Percentiles rank a stretch among this genome's conserved stretches.
Conservation (phyloP, 805 yeast species). For the Candida pseudoglaebosa region DNA sequence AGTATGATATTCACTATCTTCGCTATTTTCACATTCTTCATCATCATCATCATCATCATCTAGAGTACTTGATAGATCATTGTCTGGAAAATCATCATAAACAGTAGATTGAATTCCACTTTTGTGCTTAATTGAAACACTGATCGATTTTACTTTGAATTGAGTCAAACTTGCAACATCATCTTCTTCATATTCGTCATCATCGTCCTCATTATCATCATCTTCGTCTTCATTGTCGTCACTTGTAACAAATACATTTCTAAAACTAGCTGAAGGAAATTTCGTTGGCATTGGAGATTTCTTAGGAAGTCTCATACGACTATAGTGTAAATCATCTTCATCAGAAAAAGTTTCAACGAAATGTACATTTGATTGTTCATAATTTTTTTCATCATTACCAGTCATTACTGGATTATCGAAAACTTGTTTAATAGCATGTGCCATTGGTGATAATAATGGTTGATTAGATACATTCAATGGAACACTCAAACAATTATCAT, state of each 20-base stretch:
- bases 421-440: conserved; percentile 38
- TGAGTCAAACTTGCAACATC: conserved; percentile 18
- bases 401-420: conserved; percentile 43
- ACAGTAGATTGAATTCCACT: not conserved
- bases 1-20: conserved; percentile 26
- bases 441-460: conserved; percentile 30
- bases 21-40: conserved; percentile 11
- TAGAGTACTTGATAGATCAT: conserved; percentile 13
- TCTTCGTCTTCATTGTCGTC: conserved; percentile 13
- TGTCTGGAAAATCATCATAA: conserved; percentile 16
- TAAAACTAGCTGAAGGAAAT: not conserved
- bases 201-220: conserved; percentile 17
- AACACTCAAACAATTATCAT: conserved; percentile 9
- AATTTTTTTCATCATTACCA: conserved; percentile 7
- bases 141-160: conserved; percentile 3
- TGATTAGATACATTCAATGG: conserved; percentile 5
- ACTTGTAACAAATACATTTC: not conserved
- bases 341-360: conserved; percentile 20
- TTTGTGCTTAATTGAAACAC: conserved; percentile 6
- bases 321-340: conserved; percentile 2
- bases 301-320: conserved; percentile 7
- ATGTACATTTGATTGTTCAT: conserved; percentile 14
- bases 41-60: conserved; percentile 12
- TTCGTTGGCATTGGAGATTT: conserved; percentile 6
- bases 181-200: conserved; percentile 19